Evolutionary conservation across 148 eudicot genomes (phyloP).

Genomic region (Cornus kousa): DNA sequence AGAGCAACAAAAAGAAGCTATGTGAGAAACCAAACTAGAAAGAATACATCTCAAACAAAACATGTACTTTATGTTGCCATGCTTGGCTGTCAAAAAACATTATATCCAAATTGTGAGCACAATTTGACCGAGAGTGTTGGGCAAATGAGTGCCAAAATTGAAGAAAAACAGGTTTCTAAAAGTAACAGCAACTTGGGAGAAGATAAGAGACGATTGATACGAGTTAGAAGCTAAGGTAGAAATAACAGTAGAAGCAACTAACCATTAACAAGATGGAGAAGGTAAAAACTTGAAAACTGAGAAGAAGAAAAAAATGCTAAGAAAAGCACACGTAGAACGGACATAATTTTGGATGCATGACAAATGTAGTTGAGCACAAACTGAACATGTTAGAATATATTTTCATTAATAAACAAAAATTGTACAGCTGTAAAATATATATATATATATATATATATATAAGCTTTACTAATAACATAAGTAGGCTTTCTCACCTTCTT

Average conservation of each 20-base stretch:
- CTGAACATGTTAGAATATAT: background rate
- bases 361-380: background rate
- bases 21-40: conserved; percentile 1
- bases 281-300: background rate
- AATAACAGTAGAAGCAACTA: background rate
- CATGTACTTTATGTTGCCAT: background rate
- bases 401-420: background rate
- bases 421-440: no score
- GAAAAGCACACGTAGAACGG: conserved; percentile 1
- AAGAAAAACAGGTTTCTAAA: background rate
- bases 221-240: conserved; percentile 1
- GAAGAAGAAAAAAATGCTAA: background rate
- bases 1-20: conserved; percentile 9
- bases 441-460: no score
- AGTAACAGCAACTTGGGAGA: background rate
- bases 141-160: background rate
- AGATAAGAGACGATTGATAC: background rate
- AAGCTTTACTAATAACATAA: no score
- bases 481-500: no score
- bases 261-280: background rate
- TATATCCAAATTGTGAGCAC: background rate
- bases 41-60: background rate
- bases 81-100: background rate
- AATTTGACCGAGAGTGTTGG: background rate
- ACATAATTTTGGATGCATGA: background rate